These are phyloP conservation scores for Pseudozyma hubeiensis DNA, from an alignment of 1,284 basidiomycete genomes.

Conservation along the genomic window DNA sequence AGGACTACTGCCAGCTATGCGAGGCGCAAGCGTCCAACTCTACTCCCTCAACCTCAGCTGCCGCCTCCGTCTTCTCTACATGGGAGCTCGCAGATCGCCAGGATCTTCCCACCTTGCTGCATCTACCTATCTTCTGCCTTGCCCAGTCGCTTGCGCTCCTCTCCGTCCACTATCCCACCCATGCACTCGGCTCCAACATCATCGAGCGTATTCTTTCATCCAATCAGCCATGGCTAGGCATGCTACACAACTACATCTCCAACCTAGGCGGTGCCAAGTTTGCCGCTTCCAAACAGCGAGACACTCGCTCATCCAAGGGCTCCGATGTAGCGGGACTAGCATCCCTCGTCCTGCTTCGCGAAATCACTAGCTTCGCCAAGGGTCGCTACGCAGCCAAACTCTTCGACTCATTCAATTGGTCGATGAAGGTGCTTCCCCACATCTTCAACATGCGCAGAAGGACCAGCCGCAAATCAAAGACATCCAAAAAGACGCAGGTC, in stretches of 20 bases:
- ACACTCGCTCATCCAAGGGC: conserved; percentile 23
- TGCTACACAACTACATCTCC: conserved; percentile 53
- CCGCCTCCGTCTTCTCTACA: conserved; percentile 37
- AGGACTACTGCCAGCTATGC: conserved; percentile 47
- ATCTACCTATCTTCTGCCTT: conserved; percentile 57
- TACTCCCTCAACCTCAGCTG: conserved; percentile 20
- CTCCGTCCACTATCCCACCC: conserved; percentile 59
- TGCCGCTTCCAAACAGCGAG: conserved; percentile 23
- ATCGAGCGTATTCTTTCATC: conserved; percentile 50
- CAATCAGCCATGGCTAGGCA: conserved; percentile 47
- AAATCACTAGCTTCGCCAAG: conserved; percentile 53
- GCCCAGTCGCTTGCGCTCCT: conserved; percentile 61
- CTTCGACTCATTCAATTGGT: conserved; percentile 64
- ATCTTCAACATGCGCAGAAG: conserved; percentile 57
- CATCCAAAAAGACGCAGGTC: conserved; percentile 29
- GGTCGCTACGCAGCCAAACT: conserved; percentile 49
- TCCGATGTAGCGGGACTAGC: conserved; percentile 48
- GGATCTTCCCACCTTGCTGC: conserved; percentile 40
- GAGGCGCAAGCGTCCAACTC: conserved; percentile 39
- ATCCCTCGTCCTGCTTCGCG: conserved; percentile 52
- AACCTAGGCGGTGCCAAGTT: conserved; percentile 32
- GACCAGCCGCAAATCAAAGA: conserved; percentile 23
- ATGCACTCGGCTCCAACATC: conserved; percentile 55
- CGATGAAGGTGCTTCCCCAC: conserved; percentile 46
- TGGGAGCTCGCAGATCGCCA: conserved; percentile 50